Evolutionary conservation across 768 basidiomycete species (phyloP).

Genomic region (Lenzites betulinus): DNA sequence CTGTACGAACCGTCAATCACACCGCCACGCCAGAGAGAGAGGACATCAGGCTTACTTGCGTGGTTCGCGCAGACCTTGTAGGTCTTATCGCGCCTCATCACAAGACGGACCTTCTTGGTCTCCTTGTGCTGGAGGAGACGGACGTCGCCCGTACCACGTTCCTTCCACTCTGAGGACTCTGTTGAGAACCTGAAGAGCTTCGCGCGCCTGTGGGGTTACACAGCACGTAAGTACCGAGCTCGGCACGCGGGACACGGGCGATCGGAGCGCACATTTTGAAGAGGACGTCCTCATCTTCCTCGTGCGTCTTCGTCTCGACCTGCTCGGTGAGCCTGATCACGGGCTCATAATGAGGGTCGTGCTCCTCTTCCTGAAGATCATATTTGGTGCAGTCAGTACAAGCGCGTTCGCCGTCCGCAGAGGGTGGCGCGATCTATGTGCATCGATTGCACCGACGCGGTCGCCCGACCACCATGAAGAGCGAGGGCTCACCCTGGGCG

Average conservation of each 20-base stretch:
- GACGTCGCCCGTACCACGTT: constrained; percentile 95
- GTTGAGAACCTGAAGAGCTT: constrained; percentile 96
- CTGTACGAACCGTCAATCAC: constrained; percentile 41
- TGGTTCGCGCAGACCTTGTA: constrained; percentile 99
- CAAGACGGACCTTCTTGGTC: constrained; percentile 89
- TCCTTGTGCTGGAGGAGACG: constrained; percentile 88
- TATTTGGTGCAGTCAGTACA: constrained; percentile 18
- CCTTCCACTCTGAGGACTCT: constrained; percentile 89
- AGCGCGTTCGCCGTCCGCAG: constrained; percentile 3
- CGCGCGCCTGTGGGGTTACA: constrained; percentile 71
- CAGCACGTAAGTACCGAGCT: constrained; percentile 2
- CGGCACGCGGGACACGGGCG: constrained; percentile 29
- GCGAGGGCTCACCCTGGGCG: constrained; percentile 60
- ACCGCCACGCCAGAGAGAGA: constrained; percentile 10
- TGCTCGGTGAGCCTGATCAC: constrained; percentile 95
- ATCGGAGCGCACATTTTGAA: constrained; percentile 88
- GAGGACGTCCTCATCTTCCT: constrained; percentile 89
- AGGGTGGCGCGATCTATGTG: constrained; percentile 32
- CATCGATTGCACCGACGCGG: constrained; percentile 23
- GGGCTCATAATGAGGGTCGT: constrained; percentile 92
- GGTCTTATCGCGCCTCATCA: constrained; percentile 99
- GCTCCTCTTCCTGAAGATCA: constrained; percentile 62
- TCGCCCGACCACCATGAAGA: constrained; percentile 11
- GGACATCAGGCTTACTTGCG: constrained; percentile 56
- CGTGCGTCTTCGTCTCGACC: constrained; percentile 91